Percentiles rank a stretch among this genome's conserved stretches.
Conservation (phyloP, 192 early-diverging fungal genomes). For the Mortierella hygrophila region DNA sequence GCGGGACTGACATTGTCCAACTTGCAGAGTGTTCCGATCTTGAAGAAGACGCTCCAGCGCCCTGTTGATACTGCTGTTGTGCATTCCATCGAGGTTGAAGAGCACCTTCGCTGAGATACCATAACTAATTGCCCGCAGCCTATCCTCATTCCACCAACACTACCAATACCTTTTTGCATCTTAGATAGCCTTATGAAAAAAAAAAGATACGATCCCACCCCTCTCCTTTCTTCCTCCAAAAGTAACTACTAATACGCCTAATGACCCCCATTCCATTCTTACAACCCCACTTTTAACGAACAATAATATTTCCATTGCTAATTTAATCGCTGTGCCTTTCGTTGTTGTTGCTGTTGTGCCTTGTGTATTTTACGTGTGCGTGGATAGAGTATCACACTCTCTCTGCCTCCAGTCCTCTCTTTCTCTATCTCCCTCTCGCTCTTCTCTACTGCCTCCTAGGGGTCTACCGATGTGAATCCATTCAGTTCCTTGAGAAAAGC, state of each 20-base stretch:
- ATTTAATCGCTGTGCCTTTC: not conserved
- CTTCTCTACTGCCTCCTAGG: not conserved
- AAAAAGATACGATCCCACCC: not conserved
- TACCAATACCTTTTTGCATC: not conserved
- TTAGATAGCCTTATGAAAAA: not conserved
- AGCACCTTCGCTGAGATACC: constrained; percentile 4
- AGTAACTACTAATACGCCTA: not conserved
- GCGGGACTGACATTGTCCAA: constrained; percentile 18
- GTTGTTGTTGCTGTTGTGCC: not conserved
- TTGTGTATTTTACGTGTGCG: not conserved
- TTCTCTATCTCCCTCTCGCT: not conserved
- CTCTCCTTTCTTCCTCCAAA: not conserved
- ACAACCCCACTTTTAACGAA: not conserved
- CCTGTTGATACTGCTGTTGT: constrained; percentile 15
- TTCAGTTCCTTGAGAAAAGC: too few relatives aligned
- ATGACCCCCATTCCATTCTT: not conserved
- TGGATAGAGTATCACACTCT: too few relatives aligned
- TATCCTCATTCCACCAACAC: too few relatives aligned
- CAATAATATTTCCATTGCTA: not conserved
- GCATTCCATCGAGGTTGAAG: constrained; percentile 34
- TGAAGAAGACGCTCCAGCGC: constrained; percentile 30
- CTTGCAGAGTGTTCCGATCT: constrained; percentile 25
- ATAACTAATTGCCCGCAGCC: not conserved
- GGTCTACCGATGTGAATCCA: not conserved
- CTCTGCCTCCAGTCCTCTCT: not conserved